Percentiles rank a stretch among this genome's conserved stretches.
Conservation (phyloP, 257 asterid genomes). For the Rehmannia glutinosa region DNA sequence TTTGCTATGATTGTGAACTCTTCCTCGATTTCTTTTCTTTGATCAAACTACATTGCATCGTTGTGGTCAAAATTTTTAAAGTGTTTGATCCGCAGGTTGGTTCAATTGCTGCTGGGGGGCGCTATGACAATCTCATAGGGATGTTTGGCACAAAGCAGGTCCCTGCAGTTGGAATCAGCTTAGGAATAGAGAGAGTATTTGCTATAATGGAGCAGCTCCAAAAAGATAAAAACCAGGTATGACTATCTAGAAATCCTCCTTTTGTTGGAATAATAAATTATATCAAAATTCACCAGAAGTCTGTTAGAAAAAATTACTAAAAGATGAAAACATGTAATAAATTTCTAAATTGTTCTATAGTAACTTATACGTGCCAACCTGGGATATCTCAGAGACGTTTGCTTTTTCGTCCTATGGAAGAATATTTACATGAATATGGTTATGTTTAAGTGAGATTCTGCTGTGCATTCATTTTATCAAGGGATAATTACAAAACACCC, state of each 20-base stretch:
- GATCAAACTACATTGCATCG: background rate
- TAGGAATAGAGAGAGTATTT: slow-evolving; percentile 93
- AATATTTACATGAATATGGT: no score
- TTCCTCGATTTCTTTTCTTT: background rate
- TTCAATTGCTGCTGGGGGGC: slow-evolving; percentile 97
- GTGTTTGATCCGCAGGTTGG: slow-evolving; percentile 59
- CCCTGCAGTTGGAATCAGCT: slow-evolving; percentile 93
- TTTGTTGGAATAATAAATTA: background rate
- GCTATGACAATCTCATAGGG: slow-evolving; percentile 86
- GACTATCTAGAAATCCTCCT: background rate
- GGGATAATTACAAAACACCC: no score
- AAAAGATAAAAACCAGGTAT: slow-evolving; percentile 64
- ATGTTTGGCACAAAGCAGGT: slow-evolving; percentile 85
- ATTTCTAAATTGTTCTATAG: background rate
- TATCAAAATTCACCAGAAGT: background rate
- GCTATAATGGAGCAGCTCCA: slow-evolving; percentile 82
- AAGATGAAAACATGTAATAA: no score
- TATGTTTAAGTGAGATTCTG: background rate
- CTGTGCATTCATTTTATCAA: background rate
- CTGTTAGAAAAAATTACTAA: background rate
- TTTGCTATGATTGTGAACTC: background rate
- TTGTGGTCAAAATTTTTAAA: background rate
- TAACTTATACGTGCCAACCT: background rate
- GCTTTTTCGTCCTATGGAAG: background rate
- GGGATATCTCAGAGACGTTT: background rate